Evolutionary conservation across 2,329 filamentous ascomycete genomes (phyloP), one percentile per base, ranked within the genome.

Genomic region (Phyllosticta citriasiana): DNA sequence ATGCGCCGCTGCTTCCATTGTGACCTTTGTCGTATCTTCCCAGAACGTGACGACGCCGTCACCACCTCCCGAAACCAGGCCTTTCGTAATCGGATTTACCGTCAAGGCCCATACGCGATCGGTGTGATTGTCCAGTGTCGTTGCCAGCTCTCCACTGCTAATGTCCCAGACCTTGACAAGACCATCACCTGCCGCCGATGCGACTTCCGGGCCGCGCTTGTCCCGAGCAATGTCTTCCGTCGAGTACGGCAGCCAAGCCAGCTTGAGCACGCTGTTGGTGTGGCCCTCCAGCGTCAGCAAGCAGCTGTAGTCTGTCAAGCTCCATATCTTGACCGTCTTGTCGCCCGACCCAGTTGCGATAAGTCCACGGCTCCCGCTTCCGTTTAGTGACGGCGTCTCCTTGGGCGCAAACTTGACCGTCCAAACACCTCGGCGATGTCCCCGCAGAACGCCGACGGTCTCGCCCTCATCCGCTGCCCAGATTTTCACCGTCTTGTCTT

Each of bases 151-250:
- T 55, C 92, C 91, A 1, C 83, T 86, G 70, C 88, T 88, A 12
- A 89, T 88, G 67, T 96, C 90, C 94, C 94, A 99, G 33, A 99
- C 85, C 76, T 97, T 99, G 62, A 99, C 91, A 3, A 99, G 82
- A 1, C 94, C 94, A 73, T 99, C 95, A 63, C 91, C 92, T 50
- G 89, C 94, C 14, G 94, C 92, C 66, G 88, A 95, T 35, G 89
- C 91, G 62, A 97, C 84, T 63, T 89, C 85, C 0, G 89, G 79
- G 25, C 83, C 82, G 64, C 82, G 82, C 70, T 84, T 87, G 26
- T 75, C 72, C 33, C 72, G 71, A 14, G 70, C 67, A 57, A 73
- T 71, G n/a, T 35, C 47, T 25, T 73, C 65, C 2, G 69, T 68
- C 4, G 68, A 75, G 57, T 81, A 77, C 1, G 83, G 82, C 4